Percentiles rank a stretch among this genome's conserved stretches.
Evolutionary conservation across 768 basidiomycete species (phyloP).

Genomic region (Guyanaporus albipodus): DNA sequence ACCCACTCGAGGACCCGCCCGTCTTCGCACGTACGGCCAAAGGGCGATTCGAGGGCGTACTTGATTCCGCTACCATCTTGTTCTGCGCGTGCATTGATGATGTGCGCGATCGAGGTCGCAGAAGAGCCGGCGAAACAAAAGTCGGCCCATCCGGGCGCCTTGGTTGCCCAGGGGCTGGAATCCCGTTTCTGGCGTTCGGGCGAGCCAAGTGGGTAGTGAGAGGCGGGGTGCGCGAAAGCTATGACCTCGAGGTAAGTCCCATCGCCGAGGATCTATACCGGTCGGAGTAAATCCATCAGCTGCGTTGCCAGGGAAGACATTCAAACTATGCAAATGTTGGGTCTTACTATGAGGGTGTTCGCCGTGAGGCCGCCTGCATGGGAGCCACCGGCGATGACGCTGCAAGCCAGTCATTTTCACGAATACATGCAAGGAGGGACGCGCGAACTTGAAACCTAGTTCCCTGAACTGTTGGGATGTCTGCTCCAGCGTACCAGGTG

Average conservation of each 20-base stretch:
- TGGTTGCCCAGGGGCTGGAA: slow-evolving; percentile 49
- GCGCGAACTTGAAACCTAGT: slow-evolving; percentile 63
- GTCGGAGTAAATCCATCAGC: not conserved
- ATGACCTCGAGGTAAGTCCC: slow-evolving; percentile 68
- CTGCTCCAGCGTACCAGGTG: slow-evolving; percentile 52
- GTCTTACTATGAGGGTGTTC: slow-evolving; percentile 59
- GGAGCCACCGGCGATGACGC: slow-evolving; percentile 63
- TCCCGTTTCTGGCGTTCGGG: slow-evolving; percentile 43
- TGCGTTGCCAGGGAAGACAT: too few species aligned
- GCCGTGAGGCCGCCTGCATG: slow-evolving; percentile 61
- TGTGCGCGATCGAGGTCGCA: slow-evolving; percentile 39
- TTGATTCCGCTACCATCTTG: slow-evolving; percentile 35
- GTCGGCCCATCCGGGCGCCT: slow-evolving; percentile 63
- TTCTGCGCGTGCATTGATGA: slow-evolving; percentile 52
- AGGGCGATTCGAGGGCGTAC: slow-evolving; percentile 45
- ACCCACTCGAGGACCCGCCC: slow-evolving; percentile 58
- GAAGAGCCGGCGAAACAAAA: slow-evolving; percentile 59
- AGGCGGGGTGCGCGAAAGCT: slow-evolving; percentile 53
- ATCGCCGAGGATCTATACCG: slow-evolving; percentile 33
- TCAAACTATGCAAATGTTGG: not conserved
- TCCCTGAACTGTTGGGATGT: slow-evolving; percentile 49
- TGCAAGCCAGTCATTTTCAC: slow-evolving; percentile 23
- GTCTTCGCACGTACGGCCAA: slow-evolving; percentile 55
- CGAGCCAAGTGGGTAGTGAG: slow-evolving; percentile 50
- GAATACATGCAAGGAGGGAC: not conserved